These are phyloP conservation scores for Monosporascus sp. DNA, from an alignment of 2,329 filamentous ascomycete genomes.

Conservation along the genomic window DNA sequence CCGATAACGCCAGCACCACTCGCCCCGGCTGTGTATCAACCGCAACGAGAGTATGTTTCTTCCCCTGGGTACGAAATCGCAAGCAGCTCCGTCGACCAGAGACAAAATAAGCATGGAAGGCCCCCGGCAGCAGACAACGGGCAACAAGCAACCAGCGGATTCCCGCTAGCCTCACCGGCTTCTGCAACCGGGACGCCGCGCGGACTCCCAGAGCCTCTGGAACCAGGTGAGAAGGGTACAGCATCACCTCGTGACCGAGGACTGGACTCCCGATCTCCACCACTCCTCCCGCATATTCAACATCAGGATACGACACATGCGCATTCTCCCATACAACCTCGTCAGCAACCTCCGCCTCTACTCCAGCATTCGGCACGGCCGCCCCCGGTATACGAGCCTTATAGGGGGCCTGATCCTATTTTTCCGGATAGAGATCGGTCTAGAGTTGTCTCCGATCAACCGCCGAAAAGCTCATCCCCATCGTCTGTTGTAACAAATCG, in stretches of 20 bases:
- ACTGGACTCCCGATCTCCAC: slow-evolving; percentile 23
- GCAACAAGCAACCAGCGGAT: slow-evolving; percentile 17
- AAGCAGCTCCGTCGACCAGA: slow-evolving; percentile 18
- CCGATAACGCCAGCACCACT: slow-evolving; percentile 26
- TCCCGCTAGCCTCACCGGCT: slow-evolving; percentile 23
- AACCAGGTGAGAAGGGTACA: slow-evolving; percentile 24
- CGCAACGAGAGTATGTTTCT: slow-evolving; percentile 27
- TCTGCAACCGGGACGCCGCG: slow-evolving; percentile 25
- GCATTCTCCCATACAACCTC: slow-evolving; percentile 20
- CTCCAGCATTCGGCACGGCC: slow-evolving; percentile 19
- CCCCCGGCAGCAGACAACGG: slow-evolving; percentile 22
- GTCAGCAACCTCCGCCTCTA: slow-evolving; percentile 19
- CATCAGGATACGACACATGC: slow-evolving; percentile 18
- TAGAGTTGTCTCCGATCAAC: slow-evolving; percentile 23
- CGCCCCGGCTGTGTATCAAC: slow-evolving; percentile 15
- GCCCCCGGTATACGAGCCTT: slow-evolving; percentile 19
- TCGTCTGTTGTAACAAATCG: slow-evolving; percentile 23
- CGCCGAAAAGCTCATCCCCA: slow-evolving; percentile 19
- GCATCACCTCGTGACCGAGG: slow-evolving; percentile 24
- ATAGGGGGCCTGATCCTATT: slow-evolving; percentile 25
- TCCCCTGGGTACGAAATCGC: slow-evolving; percentile 29
- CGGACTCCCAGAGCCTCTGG: slow-evolving; percentile 24
- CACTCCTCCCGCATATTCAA: slow-evolving; percentile 20
- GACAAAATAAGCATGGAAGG: slow-evolving; percentile 20
- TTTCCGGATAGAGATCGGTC: slow-evolving; percentile 28